Evolutionary conservation across 2,329 filamentous ascomycete genomes (phyloP).

Genomic region (Rachicladosporium sp.): DNA sequence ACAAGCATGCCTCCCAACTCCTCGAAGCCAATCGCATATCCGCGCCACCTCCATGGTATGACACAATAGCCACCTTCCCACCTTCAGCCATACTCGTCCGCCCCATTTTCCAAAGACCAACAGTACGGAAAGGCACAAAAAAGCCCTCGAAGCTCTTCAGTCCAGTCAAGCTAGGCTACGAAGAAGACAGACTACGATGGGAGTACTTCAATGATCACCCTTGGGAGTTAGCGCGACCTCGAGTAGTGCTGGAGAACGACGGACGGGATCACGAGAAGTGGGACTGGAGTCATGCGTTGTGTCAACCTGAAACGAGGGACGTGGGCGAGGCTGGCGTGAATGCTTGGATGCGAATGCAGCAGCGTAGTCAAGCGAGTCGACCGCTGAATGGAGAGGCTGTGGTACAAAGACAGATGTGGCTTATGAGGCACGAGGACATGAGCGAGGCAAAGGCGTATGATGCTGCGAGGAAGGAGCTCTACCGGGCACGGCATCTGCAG

Average conservation of each 20-base stretch:
- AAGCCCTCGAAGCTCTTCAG: conserved; percentile 68
- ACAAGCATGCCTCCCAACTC: conserved; percentile 39
- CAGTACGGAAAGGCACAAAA: conserved; percentile 32
- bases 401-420: conserved; percentile 78
- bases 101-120: conserved; percentile 35
- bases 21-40: conserved; percentile 31
- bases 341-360: conserved; percentile 14
- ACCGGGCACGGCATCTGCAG: conserved; percentile 65
- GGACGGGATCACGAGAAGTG: conserved; percentile 65
- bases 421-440: conserved; percentile 45
- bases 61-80: conserved; percentile 44
- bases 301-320: conserved; percentile 4
- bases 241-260: conserved; percentile 71
- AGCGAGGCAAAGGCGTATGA: conserved; percentile 63
- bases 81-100: conserved; percentile 49
- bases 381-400: conserved; percentile 61
- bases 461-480: conserved; percentile 77
- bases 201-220: conserved; percentile 90
- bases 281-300: conserved; percentile 53
- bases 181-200: conserved; percentile 68
- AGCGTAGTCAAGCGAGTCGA: conserved; percentile 60
- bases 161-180: conserved; percentile 64
- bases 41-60: conserved; percentile 43
- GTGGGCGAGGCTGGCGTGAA: conserved; percentile 2
- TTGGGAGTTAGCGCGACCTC: conserved; percentile 87